phyloP scores from a whole-genome alignment of 2,329 filamentous ascomycete genomes.

The Verticillium alfalfae region DNA sequence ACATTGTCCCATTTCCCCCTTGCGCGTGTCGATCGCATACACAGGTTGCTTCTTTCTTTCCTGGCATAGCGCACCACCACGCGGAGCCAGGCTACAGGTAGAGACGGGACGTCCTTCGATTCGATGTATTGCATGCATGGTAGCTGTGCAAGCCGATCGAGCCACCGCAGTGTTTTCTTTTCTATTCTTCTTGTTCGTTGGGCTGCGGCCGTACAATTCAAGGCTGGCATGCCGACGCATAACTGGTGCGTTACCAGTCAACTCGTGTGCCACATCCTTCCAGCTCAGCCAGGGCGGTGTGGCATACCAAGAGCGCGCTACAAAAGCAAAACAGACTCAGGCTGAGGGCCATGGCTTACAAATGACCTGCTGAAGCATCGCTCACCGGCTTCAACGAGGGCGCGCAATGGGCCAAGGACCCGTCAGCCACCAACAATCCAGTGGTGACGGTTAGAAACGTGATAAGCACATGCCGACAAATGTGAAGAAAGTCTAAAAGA shows the following conservation, averaged over 20 bases:
- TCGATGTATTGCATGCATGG: background rate
- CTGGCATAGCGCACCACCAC: background rate
- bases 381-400: background rate
- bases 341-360: background rate
- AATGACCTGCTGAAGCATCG: background rate
- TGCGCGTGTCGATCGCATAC: slow-evolving; percentile 3
- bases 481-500: background rate
- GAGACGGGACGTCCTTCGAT: background rate
- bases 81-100: background rate
- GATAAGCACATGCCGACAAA: slow-evolving; percentile 5
- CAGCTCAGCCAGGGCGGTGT: background rate
- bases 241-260: background rate
- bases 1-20: background rate
- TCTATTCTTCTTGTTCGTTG: too few species aligned
- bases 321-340: background rate
- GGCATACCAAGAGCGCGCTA: background rate
- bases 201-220: too few species aligned
- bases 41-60: background rate
- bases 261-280: background rate
- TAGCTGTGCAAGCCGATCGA: background rate
- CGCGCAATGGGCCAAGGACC: background rate
- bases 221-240: background rate
- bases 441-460: background rate
- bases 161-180: background rate
- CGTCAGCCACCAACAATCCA: background rate